Percentiles rank a stretch among this genome's conserved stretches.
Evolutionary conservation across 1,284 basidiomycete species (phyloP).

Genomic region (Leccinum solheimii): DNA sequence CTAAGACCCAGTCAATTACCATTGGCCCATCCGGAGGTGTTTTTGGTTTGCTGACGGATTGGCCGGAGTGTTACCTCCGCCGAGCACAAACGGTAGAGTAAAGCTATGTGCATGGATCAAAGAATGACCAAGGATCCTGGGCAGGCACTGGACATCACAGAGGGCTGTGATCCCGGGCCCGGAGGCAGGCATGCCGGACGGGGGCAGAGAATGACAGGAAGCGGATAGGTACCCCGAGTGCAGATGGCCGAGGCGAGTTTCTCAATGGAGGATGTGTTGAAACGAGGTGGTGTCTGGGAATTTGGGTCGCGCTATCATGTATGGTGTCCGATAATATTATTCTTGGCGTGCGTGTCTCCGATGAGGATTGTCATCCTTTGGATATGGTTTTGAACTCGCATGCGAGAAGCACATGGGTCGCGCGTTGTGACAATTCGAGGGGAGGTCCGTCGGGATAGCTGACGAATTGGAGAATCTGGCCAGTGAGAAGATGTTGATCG

Average conservation of each 20-base stretch:
- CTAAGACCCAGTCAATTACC: neutral
- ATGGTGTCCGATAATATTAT: neutral
- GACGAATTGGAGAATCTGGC: neutral
- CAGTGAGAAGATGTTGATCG: constrained; percentile 3
- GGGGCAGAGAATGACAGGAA: neutral
- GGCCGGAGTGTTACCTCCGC: constrained; percentile 1
- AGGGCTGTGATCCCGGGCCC: constrained; percentile 11
- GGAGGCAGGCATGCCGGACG: constrained; percentile 6
- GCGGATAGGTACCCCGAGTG: neutral
- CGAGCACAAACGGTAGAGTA: neutral
- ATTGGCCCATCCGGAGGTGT: neutral
- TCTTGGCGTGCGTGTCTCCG: neutral
- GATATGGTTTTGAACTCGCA: constrained; percentile 18
- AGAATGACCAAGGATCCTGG: neutral
- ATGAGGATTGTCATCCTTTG: constrained; percentile 6
- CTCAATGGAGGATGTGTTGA: neutral
- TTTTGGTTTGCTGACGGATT: neutral
- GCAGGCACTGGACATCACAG: constrained; percentile 1
- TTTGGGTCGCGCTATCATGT: neutral
- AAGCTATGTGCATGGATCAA: neutral
- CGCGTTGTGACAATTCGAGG: neutral
- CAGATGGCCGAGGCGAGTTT: neutral
- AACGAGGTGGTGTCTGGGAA: constrained; percentile 4
- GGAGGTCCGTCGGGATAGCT: constrained; percentile 2
- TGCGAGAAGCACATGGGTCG: constrained; percentile 8